phyloP scores from a whole-genome alignment of 1,284 basidiomycete species.

The Trametes polyzona region DNA sequence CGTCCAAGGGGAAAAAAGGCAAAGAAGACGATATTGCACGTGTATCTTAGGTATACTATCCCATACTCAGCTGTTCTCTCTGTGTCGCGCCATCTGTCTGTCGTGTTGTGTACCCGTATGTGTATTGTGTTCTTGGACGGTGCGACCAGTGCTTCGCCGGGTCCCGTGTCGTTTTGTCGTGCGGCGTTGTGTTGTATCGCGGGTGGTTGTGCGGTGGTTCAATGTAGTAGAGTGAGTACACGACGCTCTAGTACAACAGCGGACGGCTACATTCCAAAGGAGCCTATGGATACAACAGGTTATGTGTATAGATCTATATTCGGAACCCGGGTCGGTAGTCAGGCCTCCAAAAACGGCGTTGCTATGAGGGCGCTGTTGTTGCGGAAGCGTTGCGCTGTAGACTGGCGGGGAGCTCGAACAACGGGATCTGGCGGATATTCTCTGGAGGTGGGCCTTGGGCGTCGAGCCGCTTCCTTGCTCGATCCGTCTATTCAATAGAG shows the following conservation, averaged over 20 bases:
- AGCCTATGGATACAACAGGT: no score
- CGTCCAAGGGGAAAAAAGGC: not conserved
- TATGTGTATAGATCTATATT: not conserved
- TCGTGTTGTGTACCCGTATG: not conserved
- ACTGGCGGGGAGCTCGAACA: not conserved
- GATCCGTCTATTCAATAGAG: conserved; percentile 55
- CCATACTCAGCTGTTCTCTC: not conserved
- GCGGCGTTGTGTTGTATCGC: no score
- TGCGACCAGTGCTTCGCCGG: no score
- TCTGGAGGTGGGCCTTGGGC: not conserved
- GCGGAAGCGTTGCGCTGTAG: not conserved
- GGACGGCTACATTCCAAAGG: no score
- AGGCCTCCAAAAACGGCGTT: no score
- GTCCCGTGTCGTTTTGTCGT: not conserved
- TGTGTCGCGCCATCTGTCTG: conserved; percentile 2
- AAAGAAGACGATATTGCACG: conserved; percentile 14
- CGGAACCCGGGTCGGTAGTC: no score
- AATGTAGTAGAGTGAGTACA: no score
- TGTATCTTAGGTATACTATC: conserved; percentile 27
- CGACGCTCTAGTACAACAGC: no score
- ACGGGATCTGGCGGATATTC: not conserved
- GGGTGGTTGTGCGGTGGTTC: no score
- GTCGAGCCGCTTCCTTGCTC: conserved; percentile 53
- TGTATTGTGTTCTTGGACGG: not conserved
- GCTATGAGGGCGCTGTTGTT: not conserved